phyloP scores from a whole-genome alignment of 108 stramenopile genomes.

The Fistulifera pelliculosa region DNA sequence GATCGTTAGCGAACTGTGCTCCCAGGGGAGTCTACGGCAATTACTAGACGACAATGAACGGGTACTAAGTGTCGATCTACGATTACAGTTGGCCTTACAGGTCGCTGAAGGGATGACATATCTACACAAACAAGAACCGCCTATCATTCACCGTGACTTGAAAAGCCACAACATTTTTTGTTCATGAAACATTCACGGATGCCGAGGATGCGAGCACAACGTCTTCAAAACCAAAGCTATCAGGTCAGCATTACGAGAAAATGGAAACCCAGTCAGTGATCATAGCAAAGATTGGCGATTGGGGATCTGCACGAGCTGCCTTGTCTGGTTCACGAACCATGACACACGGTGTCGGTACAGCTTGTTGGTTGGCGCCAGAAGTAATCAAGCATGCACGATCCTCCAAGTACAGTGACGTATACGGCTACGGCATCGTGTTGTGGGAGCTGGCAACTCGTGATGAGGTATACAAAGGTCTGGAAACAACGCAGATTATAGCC shows the following conservation, averaged over 20 bases:
- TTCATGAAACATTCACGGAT: conserved; percentile 83
- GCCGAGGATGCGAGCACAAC: conserved; percentile 18
- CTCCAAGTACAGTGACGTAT: conserved; percentile 90
- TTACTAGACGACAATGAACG: conserved; percentile 83
- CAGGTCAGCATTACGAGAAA: conserved; percentile 26
- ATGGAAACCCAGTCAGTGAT: conserved; percentile 59
- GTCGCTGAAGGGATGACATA: conserved; percentile 96
- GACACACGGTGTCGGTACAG: conserved; percentile 97
- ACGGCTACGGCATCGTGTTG: conserved; percentile 91
- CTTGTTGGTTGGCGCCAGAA: conserved; percentile 97
- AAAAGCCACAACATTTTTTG: conserved; percentile 98
- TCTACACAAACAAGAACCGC: conserved; percentile 87
- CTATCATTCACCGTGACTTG: conserved; percentile 96
- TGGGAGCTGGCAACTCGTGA: conserved; percentile 94
- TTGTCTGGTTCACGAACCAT: conserved; percentile 81
- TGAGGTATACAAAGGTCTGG: conserved; percentile 88
- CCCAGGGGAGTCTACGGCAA: conserved; percentile 84
- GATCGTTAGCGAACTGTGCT: conserved; percentile 94
- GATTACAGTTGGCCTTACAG: conserved; percentile 75
- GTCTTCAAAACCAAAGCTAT: conserved; percentile 14
- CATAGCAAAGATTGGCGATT: conserved; percentile 91
- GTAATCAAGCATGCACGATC: conserved; percentile 81
- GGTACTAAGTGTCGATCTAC: conserved; percentile 36
- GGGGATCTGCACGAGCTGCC: conserved; percentile 90
- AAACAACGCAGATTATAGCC: conserved; percentile 92